Percentiles rank a stretch among this genome's conserved stretches.
Conservation (phyloP, 108 stramenopile genomes). For the Skeletonema potamos region DNA sequence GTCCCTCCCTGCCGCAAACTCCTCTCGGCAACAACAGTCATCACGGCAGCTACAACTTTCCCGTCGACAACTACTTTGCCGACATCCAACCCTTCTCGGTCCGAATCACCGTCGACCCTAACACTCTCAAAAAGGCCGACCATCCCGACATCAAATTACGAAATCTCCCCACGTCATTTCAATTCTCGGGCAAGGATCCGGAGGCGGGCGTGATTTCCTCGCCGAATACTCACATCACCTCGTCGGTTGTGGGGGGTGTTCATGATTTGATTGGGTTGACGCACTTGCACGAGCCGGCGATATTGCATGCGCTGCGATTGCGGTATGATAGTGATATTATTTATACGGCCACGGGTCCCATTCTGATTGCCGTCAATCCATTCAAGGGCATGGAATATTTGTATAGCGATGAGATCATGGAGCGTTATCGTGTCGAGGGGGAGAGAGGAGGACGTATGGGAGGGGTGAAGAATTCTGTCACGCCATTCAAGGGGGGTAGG, state of each 20-base stretch:
- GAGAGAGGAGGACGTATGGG: slow-evolving; percentile 43
- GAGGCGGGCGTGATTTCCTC: slow-evolving; percentile 39
- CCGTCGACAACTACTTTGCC: slow-evolving; percentile 44
- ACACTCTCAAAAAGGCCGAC: slow-evolving; percentile 69
- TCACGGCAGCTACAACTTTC: neutral
- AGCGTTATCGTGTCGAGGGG: slow-evolving; percentile 72
- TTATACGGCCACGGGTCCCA: slow-evolving; percentile 91
- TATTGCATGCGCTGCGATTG: slow-evolving; percentile 74
- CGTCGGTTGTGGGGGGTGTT: slow-evolving; percentile 55
- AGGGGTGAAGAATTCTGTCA: slow-evolving; percentile 43
- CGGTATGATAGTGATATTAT: slow-evolving; percentile 84
- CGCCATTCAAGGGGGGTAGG: slow-evolving; percentile 30
- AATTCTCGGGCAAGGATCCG: slow-evolving; percentile 48
- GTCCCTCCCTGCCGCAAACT: slow-evolving; percentile 1
- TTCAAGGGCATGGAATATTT: slow-evolving; percentile 87
- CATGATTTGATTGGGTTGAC: slow-evolving; percentile 85
- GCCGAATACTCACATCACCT: neutral
- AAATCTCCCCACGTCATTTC: slow-evolving; percentile 63
- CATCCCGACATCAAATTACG: slow-evolving; percentile 80
- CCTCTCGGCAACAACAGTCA: neutral
- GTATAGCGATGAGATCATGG: slow-evolving; percentile 79
- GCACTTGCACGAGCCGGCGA: slow-evolving; percentile 85
- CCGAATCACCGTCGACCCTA: slow-evolving; percentile 60
- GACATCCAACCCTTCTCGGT: slow-evolving; percentile 59
- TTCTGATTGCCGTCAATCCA: slow-evolving; percentile 94